phyloP scores from a whole-genome alignment of 352 stramenopile species.

The Pythium utonaiense region DNA sequence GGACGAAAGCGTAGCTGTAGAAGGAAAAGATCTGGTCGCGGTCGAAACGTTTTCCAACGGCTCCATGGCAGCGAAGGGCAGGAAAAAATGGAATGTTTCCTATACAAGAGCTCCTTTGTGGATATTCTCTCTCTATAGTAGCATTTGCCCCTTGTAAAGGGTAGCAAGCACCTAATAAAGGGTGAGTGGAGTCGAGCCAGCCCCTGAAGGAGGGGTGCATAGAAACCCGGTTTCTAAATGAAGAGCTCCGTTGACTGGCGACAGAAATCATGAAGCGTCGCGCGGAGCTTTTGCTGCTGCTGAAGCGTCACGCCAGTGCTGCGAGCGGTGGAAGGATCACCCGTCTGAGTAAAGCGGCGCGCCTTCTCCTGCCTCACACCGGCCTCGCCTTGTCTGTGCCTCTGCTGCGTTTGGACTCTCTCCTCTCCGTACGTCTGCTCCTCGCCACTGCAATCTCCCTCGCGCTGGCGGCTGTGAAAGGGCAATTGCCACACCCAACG shows the following conservation, averaged over 20 bases:
- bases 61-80: conserved; percentile 14
- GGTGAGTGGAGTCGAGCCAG: neutral
- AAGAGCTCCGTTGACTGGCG: neutral
- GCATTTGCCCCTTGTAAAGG: neutral
- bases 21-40: conserved; percentile 8
- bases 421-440: neutral
- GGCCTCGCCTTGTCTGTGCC: neutral
- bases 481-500: neutral
- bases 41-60: conserved; percentile 27
- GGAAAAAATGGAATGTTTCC: conserved; percentile 19
- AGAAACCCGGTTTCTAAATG: neutral
- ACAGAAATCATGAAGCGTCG: neutral
- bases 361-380: conserved; percentile 1
- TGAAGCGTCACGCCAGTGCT: neutral
- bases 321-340: conserved; percentile 15
- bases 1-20: conserved; percentile 1
- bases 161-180: neutral
- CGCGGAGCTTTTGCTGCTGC: neutral
- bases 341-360: conserved; percentile 1
- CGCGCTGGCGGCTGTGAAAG: neutral
- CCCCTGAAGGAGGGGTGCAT: neutral
- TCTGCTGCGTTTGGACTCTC: neutral
- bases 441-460: neutral
- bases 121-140: conserved; percentile 18
- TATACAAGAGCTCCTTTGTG: conserved; percentile 12